Conservation (phyloP, 495 filamentous ascomycete genomes). For the Penicillium paradoxum region DNA sequence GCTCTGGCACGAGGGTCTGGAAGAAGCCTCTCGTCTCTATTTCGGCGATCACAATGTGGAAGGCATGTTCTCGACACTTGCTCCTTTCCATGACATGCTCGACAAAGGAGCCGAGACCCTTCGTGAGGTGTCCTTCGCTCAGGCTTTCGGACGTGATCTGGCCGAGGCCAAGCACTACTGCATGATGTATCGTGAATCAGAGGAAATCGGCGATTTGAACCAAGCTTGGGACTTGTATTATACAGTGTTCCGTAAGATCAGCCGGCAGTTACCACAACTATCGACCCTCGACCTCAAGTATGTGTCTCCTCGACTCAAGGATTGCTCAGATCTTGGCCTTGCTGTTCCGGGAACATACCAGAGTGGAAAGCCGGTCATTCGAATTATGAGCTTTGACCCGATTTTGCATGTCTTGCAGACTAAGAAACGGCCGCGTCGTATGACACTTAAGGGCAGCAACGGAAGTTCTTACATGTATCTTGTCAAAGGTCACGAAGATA, state of each 20-base stretch:
- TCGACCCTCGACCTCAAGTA: slow-evolving; percentile 92
- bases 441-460: slow-evolving; percentile 84
- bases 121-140: slow-evolving; percentile 94
- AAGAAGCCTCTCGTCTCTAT: slow-evolving; percentile 87
- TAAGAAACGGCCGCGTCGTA: slow-evolving; percentile 89
- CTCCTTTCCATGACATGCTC: slow-evolving; percentile 85
- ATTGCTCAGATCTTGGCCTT: slow-evolving; percentile 76
- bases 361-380: slow-evolving; percentile 78
- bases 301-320: slow-evolving; percentile 86
- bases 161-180: slow-evolving; percentile 94
- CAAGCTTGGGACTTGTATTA: slow-evolving; percentile 99
- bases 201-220: slow-evolving; percentile 89
- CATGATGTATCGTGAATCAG: slow-evolving; percentile 76
- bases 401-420: slow-evolving; percentile 90
- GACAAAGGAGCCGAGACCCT: slow-evolving; percentile 87
- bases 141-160: slow-evolving; percentile 92
- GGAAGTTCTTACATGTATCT: slow-evolving; percentile 78
- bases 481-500: slow-evolving; percentile 97
- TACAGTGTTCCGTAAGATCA: slow-evolving; percentile 92
- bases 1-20: slow-evolving; percentile 97
- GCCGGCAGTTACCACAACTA: slow-evolving; percentile 85
- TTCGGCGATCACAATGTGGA: slow-evolving; percentile 96
- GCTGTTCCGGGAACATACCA: slow-evolving; percentile 93
- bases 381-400: slow-evolving; percentile 83
- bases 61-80: slow-evolving; percentile 90